phyloP scores from a whole-genome alignment of 805 yeast genomes.

The Yarrowia bubula region DNA sequence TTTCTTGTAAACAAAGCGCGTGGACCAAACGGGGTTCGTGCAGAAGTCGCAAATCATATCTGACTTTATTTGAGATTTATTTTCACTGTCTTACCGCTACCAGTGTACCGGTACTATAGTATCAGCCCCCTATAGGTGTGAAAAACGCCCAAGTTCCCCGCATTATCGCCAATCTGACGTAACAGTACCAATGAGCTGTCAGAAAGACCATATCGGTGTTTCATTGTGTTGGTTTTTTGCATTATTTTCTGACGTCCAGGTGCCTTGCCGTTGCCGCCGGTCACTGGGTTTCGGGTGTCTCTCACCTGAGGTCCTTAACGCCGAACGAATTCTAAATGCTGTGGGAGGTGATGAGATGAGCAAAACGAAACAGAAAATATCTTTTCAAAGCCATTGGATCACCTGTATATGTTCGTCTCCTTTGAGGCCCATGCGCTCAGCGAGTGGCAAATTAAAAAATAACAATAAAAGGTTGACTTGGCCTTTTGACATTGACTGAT shows the following conservation, averaged over 20 bases:
- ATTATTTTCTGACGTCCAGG: conserved; percentile 4
- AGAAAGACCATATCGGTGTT: background rate
- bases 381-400: background rate
- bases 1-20: background rate
- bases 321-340: background rate
- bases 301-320: conserved; percentile 14
- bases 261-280: conserved; percentile 14
- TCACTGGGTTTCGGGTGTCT: background rate
- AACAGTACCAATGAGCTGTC: background rate
- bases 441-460: background rate
- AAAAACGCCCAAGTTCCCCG: background rate
- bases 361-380: background rate
- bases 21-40: background rate
- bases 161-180: conserved; percentile 3
- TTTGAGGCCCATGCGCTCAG: background rate
- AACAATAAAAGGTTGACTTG: background rate
- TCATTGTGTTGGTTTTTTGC: background rate
- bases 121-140: background rate
- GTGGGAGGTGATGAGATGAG: background rate
- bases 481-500: background rate
- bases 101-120: too few species aligned
- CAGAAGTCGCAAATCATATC: background rate
- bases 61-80: background rate
- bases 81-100: background rate
- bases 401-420: background rate